phyloP scores from a whole-genome alignment of 179 eudicot species.

The Amaranthus tricolor region DNA sequence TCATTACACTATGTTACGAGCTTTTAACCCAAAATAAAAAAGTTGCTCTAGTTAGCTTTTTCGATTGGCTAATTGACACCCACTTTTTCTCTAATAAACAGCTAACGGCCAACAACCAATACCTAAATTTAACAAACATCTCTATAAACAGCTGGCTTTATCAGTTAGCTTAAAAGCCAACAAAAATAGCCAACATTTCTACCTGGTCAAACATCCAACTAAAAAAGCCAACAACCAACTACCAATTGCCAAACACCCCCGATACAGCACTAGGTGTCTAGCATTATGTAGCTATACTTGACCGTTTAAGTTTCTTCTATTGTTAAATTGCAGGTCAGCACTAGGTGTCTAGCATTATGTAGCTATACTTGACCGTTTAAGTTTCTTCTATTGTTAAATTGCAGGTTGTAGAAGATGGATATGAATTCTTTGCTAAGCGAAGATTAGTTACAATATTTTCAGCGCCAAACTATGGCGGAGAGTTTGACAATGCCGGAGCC shows the following conservation, averaged over 20 bases:
- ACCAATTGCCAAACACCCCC: too few relatives aligned
- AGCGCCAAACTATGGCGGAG: conserved; percentile 87
- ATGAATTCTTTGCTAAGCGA: conserved; percentile 72
- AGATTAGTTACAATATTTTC: conserved; percentile 78
- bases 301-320: conserved; percentile 1
- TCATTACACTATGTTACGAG: neutral
- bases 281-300: neutral
- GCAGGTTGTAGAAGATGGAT: conserved; percentile 89
- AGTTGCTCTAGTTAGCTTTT: neutral
- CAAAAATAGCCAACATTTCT: too few relatives aligned
- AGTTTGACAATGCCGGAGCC: conserved; percentile 84
- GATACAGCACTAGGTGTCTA: too few relatives aligned
- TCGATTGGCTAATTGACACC: too few relatives aligned
- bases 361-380: conserved; percentile 1
- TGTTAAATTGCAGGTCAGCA: conserved; percentile 51
- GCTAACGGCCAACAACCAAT: too few relatives aligned
- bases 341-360: neutral
- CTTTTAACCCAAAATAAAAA: neutral
- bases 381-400: conserved; percentile 12
- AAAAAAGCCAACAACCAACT: neutral
- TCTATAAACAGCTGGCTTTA: too few relatives aligned
- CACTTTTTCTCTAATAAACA: too few relatives aligned
- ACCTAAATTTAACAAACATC: too few relatives aligned
- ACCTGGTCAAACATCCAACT: too few relatives aligned
- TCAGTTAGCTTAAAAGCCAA: too few relatives aligned